Evolutionary conservation across 768 basidiomycete species (phyloP), one percentile per base, ranked within the genome.

Genomic region (Clitopilus passeckerianus): DNA sequence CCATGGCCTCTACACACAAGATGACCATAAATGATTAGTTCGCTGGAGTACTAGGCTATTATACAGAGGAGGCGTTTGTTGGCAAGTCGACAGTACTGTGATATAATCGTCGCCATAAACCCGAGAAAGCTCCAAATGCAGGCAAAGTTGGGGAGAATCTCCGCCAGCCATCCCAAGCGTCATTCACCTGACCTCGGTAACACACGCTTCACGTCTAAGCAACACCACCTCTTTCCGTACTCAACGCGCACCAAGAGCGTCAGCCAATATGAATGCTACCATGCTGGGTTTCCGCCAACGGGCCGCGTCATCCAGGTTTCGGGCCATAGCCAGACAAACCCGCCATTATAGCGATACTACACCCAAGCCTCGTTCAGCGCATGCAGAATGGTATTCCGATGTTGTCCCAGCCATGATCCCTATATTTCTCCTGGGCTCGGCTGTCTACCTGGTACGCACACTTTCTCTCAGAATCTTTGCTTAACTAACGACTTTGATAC

Each of bases 341-440:
- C 46, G 46, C 18, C 46, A 50, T 7, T 60, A 60, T 58, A 57
- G 66, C 34, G 43, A 54, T 59, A 37, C 61, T 34, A 22, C 57
- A 56, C 57, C 56, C 66, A 61, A 67, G 50, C 64, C 65, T 5
- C 75, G 70, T 58, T 84, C 81, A 30, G 73, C 77, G 10, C 88
- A 92, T 69, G 81, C 81, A 6, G 74, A 78, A 63, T 86, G 87
- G 80, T 93, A 93, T 70, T 75, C 83, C 46, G 80, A 84, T 56
- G 78, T 86, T 54, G 72, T 88, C 37, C 91, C 91, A 24, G 83
- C 83, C 33, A 92, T 92, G 89, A 73, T 92, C 54, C 91, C 91
- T 8, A 75, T 93, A 57, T 85, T 86, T 56, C 74, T 93, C 56
- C 77, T 93, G 12, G 91, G 90, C 16, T 91, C 90, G 56, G 88